Evolutionary conservation across 108 stramenopile genomes (phyloP), one percentile per base, ranked within the genome.

Genomic region (Discostella stelligeroides): DNA sequence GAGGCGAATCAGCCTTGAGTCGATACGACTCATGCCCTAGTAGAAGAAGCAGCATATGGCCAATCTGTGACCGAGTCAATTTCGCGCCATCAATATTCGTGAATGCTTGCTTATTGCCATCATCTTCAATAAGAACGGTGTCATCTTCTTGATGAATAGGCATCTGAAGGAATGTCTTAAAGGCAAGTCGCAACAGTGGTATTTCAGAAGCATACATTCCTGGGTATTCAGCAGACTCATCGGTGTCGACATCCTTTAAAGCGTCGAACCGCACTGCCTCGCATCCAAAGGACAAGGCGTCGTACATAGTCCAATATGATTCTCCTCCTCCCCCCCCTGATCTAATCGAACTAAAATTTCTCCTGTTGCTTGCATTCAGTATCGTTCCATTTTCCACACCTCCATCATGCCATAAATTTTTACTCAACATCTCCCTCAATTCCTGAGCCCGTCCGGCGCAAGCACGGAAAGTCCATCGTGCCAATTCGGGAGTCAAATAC

Each of bases 201-300:
- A 76, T 46, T 48, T 85, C 84, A 4, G 71, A 66, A n/a, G 43
- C 72, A 45, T 57, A 68, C 30, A 66, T 70, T 57, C 49, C 47
- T 38, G 14, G 17, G 1, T 50, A 24, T 34, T 23, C 56, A 64
- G 28, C 29, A 17, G 51, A 62, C 25, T 39, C 56, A 50, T 54
- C 25, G 10, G 48, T 34, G 55, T 38, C 63, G 45, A 66, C 50
- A 11, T 8, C 47, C 9, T 68, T 46, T 12, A 81, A 34, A 20
- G 75, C 58, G 47, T 81, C 76, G 62, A 72, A 73, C 41, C 80
- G 66, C n/a, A 94, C 88, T 57, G 87, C 87, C 13, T 82, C 68
- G 40, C 92, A 89, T 48, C 92, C 92, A 73, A 91, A 94, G 18
- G 83, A 79, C 41, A 94, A 64, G 5, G 88, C 89, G 83, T 94